phyloP scores from a whole-genome alignment of 805 yeast genomes.

The Phaffomyces thermotolerans region DNA sequence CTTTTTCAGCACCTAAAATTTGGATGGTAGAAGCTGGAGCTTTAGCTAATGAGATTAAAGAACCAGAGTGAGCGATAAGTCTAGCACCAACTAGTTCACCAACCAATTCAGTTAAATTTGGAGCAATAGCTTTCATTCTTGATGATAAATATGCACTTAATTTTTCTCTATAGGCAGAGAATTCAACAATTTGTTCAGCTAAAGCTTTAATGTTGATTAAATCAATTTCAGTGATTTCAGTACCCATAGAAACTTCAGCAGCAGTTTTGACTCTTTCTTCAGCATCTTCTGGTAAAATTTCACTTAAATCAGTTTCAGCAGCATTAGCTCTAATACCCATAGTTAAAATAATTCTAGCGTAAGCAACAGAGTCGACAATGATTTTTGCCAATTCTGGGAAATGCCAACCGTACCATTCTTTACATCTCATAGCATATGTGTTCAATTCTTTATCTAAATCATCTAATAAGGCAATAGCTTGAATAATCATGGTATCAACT shows the following conservation, averaged over 20 bases:
- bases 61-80: conserved; percentile 95
- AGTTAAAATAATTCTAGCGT: conserved; percentile 84
- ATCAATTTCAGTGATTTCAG: conserved; percentile 92
- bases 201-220: conserved; percentile 79
- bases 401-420: conserved; percentile 99
- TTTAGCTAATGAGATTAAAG: conserved; percentile 88
- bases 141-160: conserved; percentile 83
- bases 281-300: conserved; percentile 84
- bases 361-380: conserved; percentile 91
- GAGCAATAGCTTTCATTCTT: conserved; percentile 99
- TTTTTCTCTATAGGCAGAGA: conserved; percentile 95
- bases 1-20: conserved; percentile 98
- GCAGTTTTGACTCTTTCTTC: conserved; percentile 92
- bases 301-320: conserved; percentile 81
- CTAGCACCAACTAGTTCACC: conserved; percentile 99
- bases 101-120: conserved; percentile 89
- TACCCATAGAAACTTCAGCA: conserved; percentile 99
- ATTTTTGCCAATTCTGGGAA: conserved; percentile 99
- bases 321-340: conserved; percentile 96
- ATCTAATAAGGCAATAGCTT: conserved; percentile 94
- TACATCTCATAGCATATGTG: conserved; percentile 97
- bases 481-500: conserved; percentile 98
- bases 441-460: conserved; percentile 96
- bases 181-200: conserved; percentile 94
- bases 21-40: conserved; percentile 99